Evolutionary conservation across 257 asterid genomes (phyloP), one percentile per base, ranked within the genome.

Genomic region (Forsythia suspensa): DNA sequence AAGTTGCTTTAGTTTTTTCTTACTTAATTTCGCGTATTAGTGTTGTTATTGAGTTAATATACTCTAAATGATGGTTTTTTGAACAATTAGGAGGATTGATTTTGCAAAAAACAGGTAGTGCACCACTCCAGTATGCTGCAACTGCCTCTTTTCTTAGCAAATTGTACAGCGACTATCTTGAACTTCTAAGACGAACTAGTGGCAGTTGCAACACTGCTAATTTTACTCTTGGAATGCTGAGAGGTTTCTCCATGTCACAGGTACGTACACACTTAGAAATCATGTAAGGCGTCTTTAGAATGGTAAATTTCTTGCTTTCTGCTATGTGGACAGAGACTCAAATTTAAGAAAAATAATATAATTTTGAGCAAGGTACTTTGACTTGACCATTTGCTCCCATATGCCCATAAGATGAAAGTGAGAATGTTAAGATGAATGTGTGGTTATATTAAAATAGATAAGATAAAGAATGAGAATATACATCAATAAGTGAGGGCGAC

Each of bases 71-170:
- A 7, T 5, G 7, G 1, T 39, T 68, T 69, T 8, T 40, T 0
- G 8, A 51, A 70, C 68, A 67, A 70, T 82, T n/a, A 90, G 92
- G 95, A 72, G 91, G 93, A 65, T 55, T 89, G 76, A 77, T 90
- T 71, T 80, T 89, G 15, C 74, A 77, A 70, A 90, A 86, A 83
- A 88, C 87, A 55, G 88, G 85, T 72, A 78, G 74, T 67, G 82
- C 87, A 76, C 82, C 85, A 18, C 82, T 89, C 72, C 89, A 87
- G 44, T 86, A 87, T 86, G 90, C 87, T 77, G 93, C 81, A 76
- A 87, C 92, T 9, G 89, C 92, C 65, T 82, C 92, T 55, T 91
- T 89, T 65, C 91, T 89, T 68, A 82, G 89, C 76, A 91, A 91
- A 84, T 20, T 91, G 70, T 89, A 89, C 78, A 73, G 88, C 78